Percentiles rank a stretch among this genome's conserved stretches.
Evolutionary conservation across 345 rosid species (phyloP).

Genomic region (Pistacia atlantica): DNA sequence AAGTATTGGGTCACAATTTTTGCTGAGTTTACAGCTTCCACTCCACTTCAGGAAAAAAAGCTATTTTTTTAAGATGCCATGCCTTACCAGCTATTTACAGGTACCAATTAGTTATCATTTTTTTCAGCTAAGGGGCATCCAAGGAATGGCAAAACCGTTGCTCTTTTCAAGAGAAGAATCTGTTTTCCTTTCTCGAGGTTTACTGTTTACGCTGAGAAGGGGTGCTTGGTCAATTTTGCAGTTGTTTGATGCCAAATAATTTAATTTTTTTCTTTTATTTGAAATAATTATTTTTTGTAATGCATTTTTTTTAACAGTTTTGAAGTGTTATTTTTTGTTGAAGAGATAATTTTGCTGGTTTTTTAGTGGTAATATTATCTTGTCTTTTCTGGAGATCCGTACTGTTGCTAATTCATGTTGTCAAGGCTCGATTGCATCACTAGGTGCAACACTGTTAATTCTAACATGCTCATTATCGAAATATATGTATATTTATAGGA

Average conservation of each 20-base stretch:
- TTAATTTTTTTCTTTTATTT: background rate
- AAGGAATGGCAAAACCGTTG: background rate
- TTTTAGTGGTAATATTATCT: background rate
- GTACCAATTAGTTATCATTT: background rate
- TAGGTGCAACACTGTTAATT: background rate
- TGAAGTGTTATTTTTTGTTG: background rate
- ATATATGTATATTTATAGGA: no score
- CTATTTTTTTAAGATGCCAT: background rate
- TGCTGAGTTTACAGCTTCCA: constrained; percentile 10
- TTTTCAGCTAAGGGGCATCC: background rate
- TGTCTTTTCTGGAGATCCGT: background rate
- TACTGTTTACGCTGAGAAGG: background rate
- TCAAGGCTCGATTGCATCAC: background rate
- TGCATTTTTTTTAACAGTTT: background rate
- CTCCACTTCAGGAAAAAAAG: background rate
- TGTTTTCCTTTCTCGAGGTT: background rate
- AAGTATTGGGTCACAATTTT: background rate
- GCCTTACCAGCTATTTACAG: background rate
- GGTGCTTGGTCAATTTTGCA: background rate
- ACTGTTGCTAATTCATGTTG: background rate
- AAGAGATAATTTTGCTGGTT: background rate
- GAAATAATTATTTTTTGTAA: background rate
- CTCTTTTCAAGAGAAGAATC: background rate
- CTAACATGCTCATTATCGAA: background rate
- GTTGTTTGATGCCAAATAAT: background rate